phyloP scores from a whole-genome alignment of 1,139 yeast species.

The Saccharomyces hybrid region DNA sequence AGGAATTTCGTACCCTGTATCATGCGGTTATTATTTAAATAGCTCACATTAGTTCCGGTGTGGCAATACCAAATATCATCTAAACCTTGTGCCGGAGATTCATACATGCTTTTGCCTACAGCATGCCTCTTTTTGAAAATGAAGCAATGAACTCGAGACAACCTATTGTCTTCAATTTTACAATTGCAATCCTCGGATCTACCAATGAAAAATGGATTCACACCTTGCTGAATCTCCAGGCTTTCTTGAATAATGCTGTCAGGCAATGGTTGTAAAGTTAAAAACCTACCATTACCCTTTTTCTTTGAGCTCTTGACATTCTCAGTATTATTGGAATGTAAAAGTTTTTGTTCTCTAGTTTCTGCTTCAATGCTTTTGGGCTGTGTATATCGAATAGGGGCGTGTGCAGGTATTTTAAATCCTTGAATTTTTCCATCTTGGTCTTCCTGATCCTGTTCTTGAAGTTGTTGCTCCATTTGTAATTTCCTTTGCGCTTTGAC shows the following conservation, averaged over 20 bases:
- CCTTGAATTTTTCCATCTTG: conserved; percentile 7
- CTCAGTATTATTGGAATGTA: conserved; percentile 5
- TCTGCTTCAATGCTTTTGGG: conserved; percentile 14
- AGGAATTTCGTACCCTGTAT: conserved; percentile 57
- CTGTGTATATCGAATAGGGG: conserved; percentile 27
- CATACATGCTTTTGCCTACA: conserved; percentile 45
- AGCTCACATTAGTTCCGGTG: conserved; percentile 72
- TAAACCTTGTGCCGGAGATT: conserved; percentile 57
- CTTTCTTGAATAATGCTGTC: conserved; percentile 38
- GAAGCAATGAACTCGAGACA: conserved; percentile 79
- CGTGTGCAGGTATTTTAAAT: conserved; percentile 33
- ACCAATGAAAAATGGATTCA: conserved; percentile 57
- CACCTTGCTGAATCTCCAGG: conserved; percentile 54
- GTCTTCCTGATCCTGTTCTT: conserved; percentile 9
- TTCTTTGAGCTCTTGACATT: conserved; percentile 9
- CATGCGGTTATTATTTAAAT: conserved; percentile 50
- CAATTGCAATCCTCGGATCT: conserved; percentile 54
- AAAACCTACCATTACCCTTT: conserved; percentile 41
- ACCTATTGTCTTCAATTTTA: conserved; percentile 58
- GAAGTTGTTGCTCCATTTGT: conserved; percentile 12
- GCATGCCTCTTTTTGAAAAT: conserved; percentile 55
- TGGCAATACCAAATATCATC: conserved; percentile 81
- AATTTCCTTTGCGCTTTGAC: conserved; percentile 37
- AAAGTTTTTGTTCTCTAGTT: conserved; percentile 9
- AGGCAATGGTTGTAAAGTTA: conserved; percentile 40